phyloP scores from a whole-genome alignment of 176 grass and related monocot genomes.

The Oropetium thomaeum region DNA sequence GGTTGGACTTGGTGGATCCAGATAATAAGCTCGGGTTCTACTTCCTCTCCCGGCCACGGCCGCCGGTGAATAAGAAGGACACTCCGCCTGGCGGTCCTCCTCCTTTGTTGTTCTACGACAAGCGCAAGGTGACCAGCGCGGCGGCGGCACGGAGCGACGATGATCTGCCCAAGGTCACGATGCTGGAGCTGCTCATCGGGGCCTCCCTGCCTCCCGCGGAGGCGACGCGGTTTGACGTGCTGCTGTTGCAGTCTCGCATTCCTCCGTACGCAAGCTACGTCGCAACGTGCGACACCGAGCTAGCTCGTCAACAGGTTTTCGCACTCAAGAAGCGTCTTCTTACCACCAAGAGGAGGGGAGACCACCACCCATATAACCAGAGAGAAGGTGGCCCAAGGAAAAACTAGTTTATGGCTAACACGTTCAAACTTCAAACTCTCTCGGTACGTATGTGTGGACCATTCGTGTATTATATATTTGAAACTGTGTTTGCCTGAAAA shows the following conservation, averaged over 20 bases:
- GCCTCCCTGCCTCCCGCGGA: too few species aligned
- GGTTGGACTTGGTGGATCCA: too few species aligned
- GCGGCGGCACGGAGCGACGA: background rate
- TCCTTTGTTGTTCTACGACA: background rate
- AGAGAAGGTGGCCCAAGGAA: too few species aligned
- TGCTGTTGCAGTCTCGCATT: background rate
- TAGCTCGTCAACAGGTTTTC: background rate
- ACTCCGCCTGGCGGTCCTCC: too few species aligned
- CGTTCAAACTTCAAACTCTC: too few species aligned
- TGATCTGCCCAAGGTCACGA: background rate
- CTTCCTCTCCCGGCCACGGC: background rate
- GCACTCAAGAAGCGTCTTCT: background rate
- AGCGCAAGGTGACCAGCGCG: background rate
- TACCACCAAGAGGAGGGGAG: too few species aligned
- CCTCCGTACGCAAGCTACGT: slow-evolving; percentile 1
- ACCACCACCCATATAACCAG: too few species aligned
- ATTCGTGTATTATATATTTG: too few species aligned
- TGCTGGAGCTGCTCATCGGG: background rate
- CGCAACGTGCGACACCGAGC: background rate
- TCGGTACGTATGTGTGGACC: too few species aligned
- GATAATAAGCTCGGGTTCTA: background rate
- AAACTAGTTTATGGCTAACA: too few species aligned
- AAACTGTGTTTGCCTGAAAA: too few species aligned
- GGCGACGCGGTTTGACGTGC: background rate
- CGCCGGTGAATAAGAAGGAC: too few species aligned